phyloP scores from a whole-genome alignment of 1,284 basidiomycete genomes.

The Malassezia yamatoensis region DNA sequence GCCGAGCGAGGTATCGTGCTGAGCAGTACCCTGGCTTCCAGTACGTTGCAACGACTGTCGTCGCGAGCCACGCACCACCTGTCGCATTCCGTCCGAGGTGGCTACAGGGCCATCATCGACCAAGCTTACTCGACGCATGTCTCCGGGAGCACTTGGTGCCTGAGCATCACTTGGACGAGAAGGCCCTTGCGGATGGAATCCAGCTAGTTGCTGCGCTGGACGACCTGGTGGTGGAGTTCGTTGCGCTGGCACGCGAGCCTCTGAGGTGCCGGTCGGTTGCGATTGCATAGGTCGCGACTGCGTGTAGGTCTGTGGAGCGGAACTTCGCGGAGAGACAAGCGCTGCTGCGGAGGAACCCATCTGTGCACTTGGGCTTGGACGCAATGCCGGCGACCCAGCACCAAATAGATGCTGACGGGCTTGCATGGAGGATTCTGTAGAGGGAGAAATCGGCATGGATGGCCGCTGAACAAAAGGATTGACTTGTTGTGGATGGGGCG shows the following conservation, averaged over 20 bases:
- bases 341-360: too few species aligned
- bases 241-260: too few species aligned
- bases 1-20: conserved; percentile 2
- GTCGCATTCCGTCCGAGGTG: conserved; percentile 27
- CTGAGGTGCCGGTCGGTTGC: too few species aligned
- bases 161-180: neutral
- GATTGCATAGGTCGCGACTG: too few species aligned
- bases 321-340: neutral
- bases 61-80: conserved; percentile 38
- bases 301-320: too few species aligned
- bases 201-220: conserved; percentile 17
- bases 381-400: neutral
- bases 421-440: neutral
- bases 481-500: neutral
- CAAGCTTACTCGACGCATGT: conserved; percentile 31
- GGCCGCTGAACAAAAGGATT: neutral
- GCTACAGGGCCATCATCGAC: conserved; percentile 46
- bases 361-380: neutral
- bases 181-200: neutral
- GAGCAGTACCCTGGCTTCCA: neutral
- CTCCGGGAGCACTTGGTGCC: conserved; percentile 5
- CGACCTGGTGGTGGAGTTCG: conserved; percentile 1
- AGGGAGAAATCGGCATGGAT: neutral
- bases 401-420: conserved; percentile 18
- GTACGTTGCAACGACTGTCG: conserved; percentile 21